Percentiles rank a stretch among this genome's conserved stretches.
Conservation (phyloP, 1,284 basidiomycete species). For the Apiotrichum montevideense region DNA sequence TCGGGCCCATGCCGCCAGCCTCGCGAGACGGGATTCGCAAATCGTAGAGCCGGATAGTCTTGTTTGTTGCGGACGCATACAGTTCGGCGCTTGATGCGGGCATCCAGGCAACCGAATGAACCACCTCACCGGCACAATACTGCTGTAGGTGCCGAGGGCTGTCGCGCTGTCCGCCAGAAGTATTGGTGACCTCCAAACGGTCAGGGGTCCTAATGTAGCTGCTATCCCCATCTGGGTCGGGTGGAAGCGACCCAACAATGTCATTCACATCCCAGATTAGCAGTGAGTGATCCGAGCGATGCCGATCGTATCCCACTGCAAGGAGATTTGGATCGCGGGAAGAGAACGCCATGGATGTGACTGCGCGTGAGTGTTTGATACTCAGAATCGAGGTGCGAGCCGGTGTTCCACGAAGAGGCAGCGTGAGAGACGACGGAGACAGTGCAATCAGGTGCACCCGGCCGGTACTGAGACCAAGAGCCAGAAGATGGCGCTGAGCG, state of each 20-base stretch:
- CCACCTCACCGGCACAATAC: conserved; percentile 40
- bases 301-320: conserved; percentile 41
- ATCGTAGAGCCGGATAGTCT: conserved; percentile 38
- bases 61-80: conserved; percentile 35
- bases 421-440: conserved; percentile 31
- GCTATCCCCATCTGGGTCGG: conserved; percentile 12
- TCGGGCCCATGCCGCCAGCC: background rate
- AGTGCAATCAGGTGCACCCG: conserved; percentile 31
- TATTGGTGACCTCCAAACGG: conserved; percentile 20
- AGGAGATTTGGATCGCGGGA: conserved; percentile 36
- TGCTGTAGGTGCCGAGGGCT: conserved; percentile 37
- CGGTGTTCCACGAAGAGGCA: conserved; percentile 14
- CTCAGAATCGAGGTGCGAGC: conserved; percentile 24
- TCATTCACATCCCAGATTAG: conserved; percentile 45
- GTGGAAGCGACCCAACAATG: conserved; percentile 20
- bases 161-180: conserved; percentile 9
- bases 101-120: conserved; percentile 36
- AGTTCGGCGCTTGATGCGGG: conserved; percentile 19
- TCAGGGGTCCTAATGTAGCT: conserved; percentile 6
- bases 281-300: conserved; percentile 42
- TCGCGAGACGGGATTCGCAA: conserved; percentile 26
- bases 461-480: conserved; percentile 34
- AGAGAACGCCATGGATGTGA: conserved; percentile 40
- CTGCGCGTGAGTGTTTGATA: conserved; percentile 37
- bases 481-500: conserved; percentile 31